Percentiles rank a stretch among this genome's conserved stretches.
These are phyloP conservation scores for Eucalyptus erythrocorys DNA, from an alignment of 345 rosid genomes.

Conservation along the genomic window DNA sequence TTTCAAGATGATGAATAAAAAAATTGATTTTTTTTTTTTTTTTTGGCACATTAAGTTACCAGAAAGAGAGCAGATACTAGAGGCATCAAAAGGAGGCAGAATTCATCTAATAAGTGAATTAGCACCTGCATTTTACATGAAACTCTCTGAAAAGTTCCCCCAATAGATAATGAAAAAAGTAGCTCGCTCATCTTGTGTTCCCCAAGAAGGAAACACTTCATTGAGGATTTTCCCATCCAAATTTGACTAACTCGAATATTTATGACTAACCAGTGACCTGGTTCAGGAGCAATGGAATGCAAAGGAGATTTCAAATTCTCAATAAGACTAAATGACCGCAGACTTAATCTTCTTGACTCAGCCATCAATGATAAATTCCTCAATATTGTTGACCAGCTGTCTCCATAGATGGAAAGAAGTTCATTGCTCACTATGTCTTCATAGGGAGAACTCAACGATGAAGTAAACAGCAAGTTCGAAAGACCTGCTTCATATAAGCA, in stretches of 20 bases:
- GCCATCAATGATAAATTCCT: slow-evolving; percentile 8
- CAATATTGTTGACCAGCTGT: not conserved
- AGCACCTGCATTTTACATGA: slow-evolving; percentile 57
- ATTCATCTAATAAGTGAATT: not conserved
- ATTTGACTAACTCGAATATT: slow-evolving; percentile 33
- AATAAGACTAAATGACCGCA: slow-evolving; percentile 17
- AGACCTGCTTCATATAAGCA: slow-evolving; percentile 52
- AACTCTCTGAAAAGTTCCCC: slow-evolving; percentile 34
- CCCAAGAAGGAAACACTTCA: slow-evolving; percentile 34
- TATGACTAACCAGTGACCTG: slow-evolving; percentile 32
- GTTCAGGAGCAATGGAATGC: slow-evolving; percentile 8
- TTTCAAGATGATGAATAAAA: not conserved
- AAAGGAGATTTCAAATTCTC: slow-evolving; percentile 28
- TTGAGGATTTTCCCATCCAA: slow-evolving; percentile 33
- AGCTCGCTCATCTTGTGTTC: slow-evolving; percentile 45
- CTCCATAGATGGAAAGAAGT: slow-evolving; percentile 9
- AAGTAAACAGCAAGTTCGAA: slow-evolving; percentile 38
- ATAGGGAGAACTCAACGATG: slow-evolving; percentile 28
- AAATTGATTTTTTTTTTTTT: not conserved
- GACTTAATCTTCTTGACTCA: slow-evolving; percentile 19
- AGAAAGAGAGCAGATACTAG: not conserved
- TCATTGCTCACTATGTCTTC: slow-evolving; percentile 12
- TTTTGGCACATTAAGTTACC: too few relatives aligned
- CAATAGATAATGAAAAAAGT: slow-evolving; percentile 44
- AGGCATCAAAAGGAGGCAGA: not conserved